phyloP scores from a whole-genome alignment of 257 asterid genomes.

The Przewalskia tangutica region DNA sequence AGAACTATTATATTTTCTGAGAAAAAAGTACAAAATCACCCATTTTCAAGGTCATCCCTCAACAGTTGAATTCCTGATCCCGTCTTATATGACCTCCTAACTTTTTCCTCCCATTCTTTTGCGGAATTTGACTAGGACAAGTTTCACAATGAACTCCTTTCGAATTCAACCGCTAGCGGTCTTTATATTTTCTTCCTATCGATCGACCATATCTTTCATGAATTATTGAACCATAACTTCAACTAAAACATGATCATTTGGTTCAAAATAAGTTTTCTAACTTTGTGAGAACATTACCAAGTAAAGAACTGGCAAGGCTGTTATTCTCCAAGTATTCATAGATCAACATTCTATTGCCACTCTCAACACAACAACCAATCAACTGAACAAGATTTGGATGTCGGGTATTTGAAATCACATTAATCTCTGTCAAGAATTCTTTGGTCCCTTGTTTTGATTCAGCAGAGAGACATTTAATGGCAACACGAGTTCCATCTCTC shows the following conservation, averaged over 20 bases:
- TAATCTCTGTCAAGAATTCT: constrained; percentile 70
- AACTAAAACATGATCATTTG: neutral
- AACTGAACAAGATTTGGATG: constrained; percentile 73
- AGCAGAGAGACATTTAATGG: constrained; percentile 67
- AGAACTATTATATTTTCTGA: too few species aligned
- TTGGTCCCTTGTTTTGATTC: constrained; percentile 66
- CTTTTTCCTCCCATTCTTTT: neutral
- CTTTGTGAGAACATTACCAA: constrained; percentile 31
- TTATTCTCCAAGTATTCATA: constrained; percentile 78
- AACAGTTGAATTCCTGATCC: neutral
- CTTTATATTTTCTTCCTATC: neutral
- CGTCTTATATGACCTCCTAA: neutral
- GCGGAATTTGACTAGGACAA: neutral
- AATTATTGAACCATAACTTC: too few species aligned
- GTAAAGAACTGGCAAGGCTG: constrained; percentile 47
- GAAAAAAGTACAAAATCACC: too few species aligned
- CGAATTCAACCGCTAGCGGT: neutral
- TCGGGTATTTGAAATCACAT: constrained; percentile 43
- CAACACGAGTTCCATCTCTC: constrained; percentile 68
- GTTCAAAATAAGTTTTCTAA: neutral
- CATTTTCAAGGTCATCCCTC: too few species aligned
- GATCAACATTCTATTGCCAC: constrained; percentile 43
- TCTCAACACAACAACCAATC: constrained; percentile 74
- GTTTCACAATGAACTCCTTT: neutral
- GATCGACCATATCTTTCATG: neutral